Base-by-base conservation (phyloP, 1,284 basidiomycete genomes). In the Heliocybe sulcata region DNA sequence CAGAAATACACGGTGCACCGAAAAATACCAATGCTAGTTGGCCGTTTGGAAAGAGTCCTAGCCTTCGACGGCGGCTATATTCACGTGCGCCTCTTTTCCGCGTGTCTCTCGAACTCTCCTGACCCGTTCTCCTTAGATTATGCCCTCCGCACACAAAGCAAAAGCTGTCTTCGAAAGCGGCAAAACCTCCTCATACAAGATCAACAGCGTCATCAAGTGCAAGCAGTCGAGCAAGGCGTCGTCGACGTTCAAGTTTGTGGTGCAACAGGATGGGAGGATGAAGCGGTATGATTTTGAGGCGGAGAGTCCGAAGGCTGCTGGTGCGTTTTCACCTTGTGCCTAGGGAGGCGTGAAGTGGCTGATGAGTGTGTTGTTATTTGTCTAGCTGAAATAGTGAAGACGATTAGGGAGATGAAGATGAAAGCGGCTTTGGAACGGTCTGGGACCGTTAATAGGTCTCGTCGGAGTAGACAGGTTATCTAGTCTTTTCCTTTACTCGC, bases 271-370 rank as follows among this genome's bases (percentile, higher is more conserved):
- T 50, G 79, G 81, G 10, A 80, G 83, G 31, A 87, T 83, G 59
- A 99, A 99, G 76, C 79, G 95, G 31, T 99, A 98, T 67, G 96
- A 99, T 65, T 98, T 98, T 67, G 97, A 99, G 71, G 95, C 94
- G 0, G 95, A 97, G 69, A 93, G 78, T 62, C 77, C 87, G 0
- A 85, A 85, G 64, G 69, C 86, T 56, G 94, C 94, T 25, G 81
- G 91, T 90, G 64, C 64, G 86, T 77, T n/a, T n/a, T n/a, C n/a
- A n/a, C n/a, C n/a, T n/a, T n/a, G n/a, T n/a, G n/a, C n/a, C n/a
- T n/a, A n/a, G n/a, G n/a, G n/a, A n/a, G n/a, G n/a, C n/a, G n/a
- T n/a, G n/a, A n/a, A n/a, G n/a, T n/a, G n/a, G n/a, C n/a, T n/a
- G n/a, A n/a, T n/a, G n/a, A n/a, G n/a, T n/a, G n/a, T n/a, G n/a